These are phyloP conservation scores for Trichoderma cornu-damae DNA, from an alignment of 2,329 filamentous ascomycete species.

Conservation along the genomic window DNA sequence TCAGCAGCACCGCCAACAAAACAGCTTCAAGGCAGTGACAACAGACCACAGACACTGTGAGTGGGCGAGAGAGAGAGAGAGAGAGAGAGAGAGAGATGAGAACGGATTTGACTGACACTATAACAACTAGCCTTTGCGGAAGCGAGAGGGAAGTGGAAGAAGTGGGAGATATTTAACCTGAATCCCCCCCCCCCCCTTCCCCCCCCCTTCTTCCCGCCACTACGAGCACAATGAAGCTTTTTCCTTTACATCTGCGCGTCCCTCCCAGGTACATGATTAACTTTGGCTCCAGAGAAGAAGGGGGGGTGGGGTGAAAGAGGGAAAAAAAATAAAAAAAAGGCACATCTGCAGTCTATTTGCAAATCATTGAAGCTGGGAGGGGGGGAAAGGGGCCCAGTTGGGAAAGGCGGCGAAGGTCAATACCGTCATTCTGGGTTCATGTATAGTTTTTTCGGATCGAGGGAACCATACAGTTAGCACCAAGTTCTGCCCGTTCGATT, in stretches of 20 bases:
- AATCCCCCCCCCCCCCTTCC: too few species aligned
- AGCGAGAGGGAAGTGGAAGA: not conserved
- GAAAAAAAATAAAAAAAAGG: not conserved
- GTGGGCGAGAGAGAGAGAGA: too few species aligned
- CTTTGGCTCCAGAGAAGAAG: too few species aligned
- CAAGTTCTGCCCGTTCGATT: too few species aligned
- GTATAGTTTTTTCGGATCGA: too few species aligned
- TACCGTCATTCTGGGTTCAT: not conserved
- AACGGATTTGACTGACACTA: not conserved
- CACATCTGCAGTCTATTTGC: too few species aligned
- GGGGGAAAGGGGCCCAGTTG: not conserved
- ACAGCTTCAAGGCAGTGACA: not conserved
- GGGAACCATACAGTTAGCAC: too few species aligned
- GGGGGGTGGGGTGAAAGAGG: not conserved
- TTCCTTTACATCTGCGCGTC: not conserved
- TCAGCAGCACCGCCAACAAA: too few species aligned
- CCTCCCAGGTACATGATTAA: too few species aligned
- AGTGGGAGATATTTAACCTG: not conserved
- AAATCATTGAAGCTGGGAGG: too few species aligned
- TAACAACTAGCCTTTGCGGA: not conserved
- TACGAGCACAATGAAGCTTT: not conserved
- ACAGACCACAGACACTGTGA: not conserved
- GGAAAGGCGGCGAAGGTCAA: slow-evolving; percentile 9
- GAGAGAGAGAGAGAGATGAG: too few species aligned
- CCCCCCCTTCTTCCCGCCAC: not conserved